A percentile compares a stretch with the other conserved stretches of the same genome.
phyloP scores from a whole-genome alignment of 2,329 filamentous ascomycete genomes.

The Pseudogymnoascus verrucosus region DNA sequence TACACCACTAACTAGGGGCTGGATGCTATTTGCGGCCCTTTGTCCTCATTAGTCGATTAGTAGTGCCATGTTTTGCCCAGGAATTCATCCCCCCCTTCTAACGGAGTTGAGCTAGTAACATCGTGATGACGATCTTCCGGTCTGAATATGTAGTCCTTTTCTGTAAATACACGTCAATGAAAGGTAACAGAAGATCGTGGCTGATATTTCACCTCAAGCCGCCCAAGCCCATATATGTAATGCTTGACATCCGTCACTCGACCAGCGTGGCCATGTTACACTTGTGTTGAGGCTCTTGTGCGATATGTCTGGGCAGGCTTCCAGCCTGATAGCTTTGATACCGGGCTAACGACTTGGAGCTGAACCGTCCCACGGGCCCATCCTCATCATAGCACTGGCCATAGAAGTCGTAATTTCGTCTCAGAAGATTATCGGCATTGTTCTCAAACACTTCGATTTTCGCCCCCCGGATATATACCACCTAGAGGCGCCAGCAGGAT shows the following conservation, averaged over 20 bases:
- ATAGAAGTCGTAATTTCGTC: background rate
- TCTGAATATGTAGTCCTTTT: background rate
- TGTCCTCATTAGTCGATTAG: constrained; percentile 1
- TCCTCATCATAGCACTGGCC: background rate
- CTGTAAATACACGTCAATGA: constrained; percentile 2
- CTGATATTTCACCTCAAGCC: background rate
- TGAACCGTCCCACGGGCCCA: background rate
- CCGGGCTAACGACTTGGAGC: background rate
- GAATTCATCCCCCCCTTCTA: background rate
- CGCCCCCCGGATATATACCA: background rate
- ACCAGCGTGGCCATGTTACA: background rate
- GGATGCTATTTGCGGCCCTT: constrained; percentile 5
- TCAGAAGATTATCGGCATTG: background rate
- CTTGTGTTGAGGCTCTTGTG: constrained; percentile 1
- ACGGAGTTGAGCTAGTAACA: constrained; percentile 7
- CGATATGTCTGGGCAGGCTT: background rate
- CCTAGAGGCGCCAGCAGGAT: background rate
- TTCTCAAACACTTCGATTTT: background rate
- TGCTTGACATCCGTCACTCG: background rate
- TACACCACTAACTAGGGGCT: background rate
- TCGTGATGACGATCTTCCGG: constrained; percentile 7
- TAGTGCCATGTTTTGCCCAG: background rate
- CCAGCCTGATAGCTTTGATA: background rate
- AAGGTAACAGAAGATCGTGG: constrained; percentile 7
- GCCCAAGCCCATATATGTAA: background rate